Evolutionary conservation across 768 basidiomycete genomes (phyloP).

Genomic region (Suillus americanus): DNA sequence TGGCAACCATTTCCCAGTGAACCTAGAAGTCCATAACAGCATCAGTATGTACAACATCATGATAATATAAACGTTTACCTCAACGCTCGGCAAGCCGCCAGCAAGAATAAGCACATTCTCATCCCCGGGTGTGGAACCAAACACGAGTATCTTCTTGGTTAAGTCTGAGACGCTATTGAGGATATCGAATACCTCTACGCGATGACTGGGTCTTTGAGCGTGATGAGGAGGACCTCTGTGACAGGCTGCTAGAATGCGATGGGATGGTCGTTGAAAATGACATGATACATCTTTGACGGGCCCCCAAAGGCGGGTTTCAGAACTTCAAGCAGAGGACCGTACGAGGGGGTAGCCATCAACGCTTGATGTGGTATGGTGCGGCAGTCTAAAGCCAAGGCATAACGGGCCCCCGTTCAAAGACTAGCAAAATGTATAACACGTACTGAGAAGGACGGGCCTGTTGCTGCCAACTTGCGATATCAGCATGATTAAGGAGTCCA

Average conservation of each 20-base stretch:
- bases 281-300: conserved; percentile 18
- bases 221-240: conserved; percentile 19
- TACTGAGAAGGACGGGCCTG: conserved; percentile 22
- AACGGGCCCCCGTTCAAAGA: background rate
- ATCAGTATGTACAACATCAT: background rate
- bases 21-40: conserved; percentile 12
- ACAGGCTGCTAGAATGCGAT: conserved; percentile 21
- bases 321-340: conserved; percentile 2
- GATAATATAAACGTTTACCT: conserved; percentile 18
- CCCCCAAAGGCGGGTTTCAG: conserved; percentile 12
- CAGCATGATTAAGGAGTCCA: background rate
- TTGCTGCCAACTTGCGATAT: no score
- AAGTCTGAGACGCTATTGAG: conserved; percentile 14
- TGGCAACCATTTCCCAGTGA: conserved; percentile 9
- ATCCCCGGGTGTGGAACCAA: conserved; percentile 21
- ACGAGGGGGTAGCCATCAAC: conserved; percentile 5
- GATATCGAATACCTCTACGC: conserved; percentile 12
- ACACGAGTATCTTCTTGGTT: conserved; percentile 15
- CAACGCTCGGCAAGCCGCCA: conserved; percentile 21
- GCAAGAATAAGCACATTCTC: conserved; percentile 20
- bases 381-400: conserved; percentile 22
- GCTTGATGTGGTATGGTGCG: conserved; percentile 17
- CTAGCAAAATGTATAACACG: background rate
- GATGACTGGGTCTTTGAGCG: conserved; percentile 25
- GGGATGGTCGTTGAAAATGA: conserved; percentile 17